These are phyloP conservation scores for Monosporozyma servazzii DNA, from an alignment of 805 yeast genomes.

Conservation along the genomic window DNA sequence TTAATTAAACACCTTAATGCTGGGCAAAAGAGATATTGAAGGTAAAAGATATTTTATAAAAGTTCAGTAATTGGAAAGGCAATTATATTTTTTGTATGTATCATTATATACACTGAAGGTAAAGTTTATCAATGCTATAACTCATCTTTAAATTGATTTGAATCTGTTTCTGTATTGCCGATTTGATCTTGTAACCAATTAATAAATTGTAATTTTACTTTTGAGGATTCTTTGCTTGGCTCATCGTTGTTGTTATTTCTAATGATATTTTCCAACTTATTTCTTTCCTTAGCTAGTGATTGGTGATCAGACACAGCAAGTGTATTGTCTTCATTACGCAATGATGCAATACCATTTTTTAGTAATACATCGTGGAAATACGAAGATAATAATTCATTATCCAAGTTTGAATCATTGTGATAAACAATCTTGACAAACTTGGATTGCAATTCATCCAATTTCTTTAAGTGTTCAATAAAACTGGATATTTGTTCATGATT, in stretches of 20 bases:
- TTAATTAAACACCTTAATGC: too few relatives aligned
- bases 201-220: not conserved
- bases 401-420: constrained; percentile 14
- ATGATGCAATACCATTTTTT: not conserved
- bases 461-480: constrained; percentile 36
- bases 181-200: not conserved
- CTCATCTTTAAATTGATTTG: not conserved
- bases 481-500: constrained; percentile 39
- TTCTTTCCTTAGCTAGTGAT: constrained; percentile 1
- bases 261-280: not conserved
- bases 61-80: too few relatives aligned
- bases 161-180: not conserved
- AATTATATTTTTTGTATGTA: too few relatives aligned
- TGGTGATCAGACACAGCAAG: not conserved
- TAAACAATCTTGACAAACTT: constrained; percentile 20
- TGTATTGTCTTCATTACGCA: not conserved
- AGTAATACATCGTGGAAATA: not conserved
- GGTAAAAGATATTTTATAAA: too few relatives aligned
- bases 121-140: not conserved
- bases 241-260: not conserved
- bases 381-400: not conserved
- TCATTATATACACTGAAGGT: not conserved
- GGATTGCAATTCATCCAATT: constrained; percentile 8
- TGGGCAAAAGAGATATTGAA: too few relatives aligned
- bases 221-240: not conserved